phyloP scores from a whole-genome alignment of 495 filamentous ascomycete species.

The Lophiostoma macrostomum region DNA sequence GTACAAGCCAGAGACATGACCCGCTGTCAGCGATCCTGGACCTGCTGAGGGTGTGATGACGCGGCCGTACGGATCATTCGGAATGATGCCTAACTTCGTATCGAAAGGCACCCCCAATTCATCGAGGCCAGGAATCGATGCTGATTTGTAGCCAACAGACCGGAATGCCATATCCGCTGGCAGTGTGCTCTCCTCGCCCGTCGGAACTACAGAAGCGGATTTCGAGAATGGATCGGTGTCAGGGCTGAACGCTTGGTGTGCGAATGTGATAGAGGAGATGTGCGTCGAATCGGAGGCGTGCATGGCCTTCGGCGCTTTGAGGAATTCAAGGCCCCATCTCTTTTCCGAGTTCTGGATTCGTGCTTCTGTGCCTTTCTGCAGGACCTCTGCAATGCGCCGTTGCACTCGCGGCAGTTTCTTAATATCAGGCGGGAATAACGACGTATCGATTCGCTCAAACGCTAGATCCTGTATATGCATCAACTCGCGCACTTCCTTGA shows the following conservation, averaged over 20 bases:
- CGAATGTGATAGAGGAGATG: constrained; percentile 63
- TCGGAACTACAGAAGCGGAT: constrained; percentile 52
- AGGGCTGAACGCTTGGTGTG: constrained; percentile 55
- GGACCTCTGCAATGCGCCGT: constrained; percentile 73
- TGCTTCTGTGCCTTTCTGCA: constrained; percentile 66
- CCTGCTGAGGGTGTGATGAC: constrained; percentile 49
- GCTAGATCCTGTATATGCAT: constrained; percentile 70
- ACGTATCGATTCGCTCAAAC: constrained; percentile 65
- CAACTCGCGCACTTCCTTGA: constrained; percentile 87
- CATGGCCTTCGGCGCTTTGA: constrained; percentile 71
- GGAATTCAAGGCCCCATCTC: constrained; percentile 80
- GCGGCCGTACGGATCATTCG: constrained; percentile 79
- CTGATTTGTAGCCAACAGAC: constrained; percentile 87
- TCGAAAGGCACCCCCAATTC: constrained; percentile 82
- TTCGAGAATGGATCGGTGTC: constrained; percentile 49
- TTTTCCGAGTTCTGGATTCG: constrained; percentile 50
- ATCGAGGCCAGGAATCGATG: constrained; percentile 68
- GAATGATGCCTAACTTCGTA: constrained; percentile 65
- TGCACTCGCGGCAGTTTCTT: constrained; percentile 66
- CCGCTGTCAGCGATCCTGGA: constrained; percentile 33
- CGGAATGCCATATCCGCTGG: constrained; percentile 73
- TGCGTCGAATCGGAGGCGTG: constrained; percentile 48
- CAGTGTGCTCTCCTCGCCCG: constrained; percentile 44
- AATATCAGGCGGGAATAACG: constrained; percentile 58
- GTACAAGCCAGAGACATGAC: constrained; percentile 75